Conservation (phyloP, 306 rosid species). For the Vigna hirtella region DNA sequence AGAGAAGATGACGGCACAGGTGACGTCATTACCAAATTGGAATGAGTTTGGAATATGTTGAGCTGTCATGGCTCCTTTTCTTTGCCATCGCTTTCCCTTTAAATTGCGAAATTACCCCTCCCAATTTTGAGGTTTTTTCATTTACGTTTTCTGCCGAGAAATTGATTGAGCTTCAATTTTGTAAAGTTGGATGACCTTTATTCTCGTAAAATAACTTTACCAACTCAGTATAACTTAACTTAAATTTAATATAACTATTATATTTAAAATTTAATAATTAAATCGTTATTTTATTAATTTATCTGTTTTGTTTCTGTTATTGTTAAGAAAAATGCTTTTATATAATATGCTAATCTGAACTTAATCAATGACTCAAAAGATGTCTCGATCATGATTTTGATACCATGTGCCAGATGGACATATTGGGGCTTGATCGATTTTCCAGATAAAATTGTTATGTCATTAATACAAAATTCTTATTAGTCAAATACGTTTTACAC, state of each 20-base stretch:
- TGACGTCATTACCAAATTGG: conserved; percentile 31
- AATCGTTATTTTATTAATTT: no score
- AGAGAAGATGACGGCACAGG: conserved; percentile 7
- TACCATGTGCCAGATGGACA: no score
- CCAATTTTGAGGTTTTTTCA: neutral
- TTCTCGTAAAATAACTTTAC: neutral
- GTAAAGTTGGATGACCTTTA: neutral
- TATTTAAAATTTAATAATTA: neutral
- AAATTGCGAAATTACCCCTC: conserved; percentile 37
- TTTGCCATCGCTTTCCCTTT: conserved; percentile 28
- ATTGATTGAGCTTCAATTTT: neutral
- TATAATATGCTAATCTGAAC: no score
- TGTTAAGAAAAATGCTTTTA: no score
- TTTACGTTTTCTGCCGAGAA: neutral
- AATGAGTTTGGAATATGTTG: neutral
- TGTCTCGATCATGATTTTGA: no score
- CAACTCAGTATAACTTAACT: neutral
- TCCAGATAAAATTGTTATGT: no score
- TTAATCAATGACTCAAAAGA: no score
- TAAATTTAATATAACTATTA: neutral
- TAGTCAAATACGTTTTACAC: no score
- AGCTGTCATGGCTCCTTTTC: neutral
- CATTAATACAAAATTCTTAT: no score
- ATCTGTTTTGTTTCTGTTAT: no score
- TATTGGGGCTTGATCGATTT: no score